Conservation (phyloP, 345 rosid species). For the Eucalyptus cladocalyx region DNA sequence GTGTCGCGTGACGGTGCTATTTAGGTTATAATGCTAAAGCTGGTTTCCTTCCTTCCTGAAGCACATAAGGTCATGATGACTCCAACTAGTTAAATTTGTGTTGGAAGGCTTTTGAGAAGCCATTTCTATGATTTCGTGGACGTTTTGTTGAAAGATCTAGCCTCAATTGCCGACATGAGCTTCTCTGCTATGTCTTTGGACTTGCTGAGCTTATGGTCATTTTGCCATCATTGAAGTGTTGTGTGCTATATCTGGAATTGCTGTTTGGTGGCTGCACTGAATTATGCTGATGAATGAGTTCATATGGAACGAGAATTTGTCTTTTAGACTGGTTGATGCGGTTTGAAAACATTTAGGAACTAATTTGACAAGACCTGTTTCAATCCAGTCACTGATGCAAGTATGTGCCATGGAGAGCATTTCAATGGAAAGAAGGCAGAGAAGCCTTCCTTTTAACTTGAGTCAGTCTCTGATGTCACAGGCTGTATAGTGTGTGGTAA, state of each 20-base stretch:
- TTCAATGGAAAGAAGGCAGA: background rate
- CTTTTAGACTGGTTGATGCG: background rate
- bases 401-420: background rate
- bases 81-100: background rate
- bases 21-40: background rate
- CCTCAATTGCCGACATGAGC: background rate
- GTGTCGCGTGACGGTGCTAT: no score
- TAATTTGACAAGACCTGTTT: background rate
- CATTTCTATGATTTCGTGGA: background rate
- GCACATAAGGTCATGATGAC: background rate
- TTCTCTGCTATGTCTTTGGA: background rate
- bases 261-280: background rate
- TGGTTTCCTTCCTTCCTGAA: background rate
- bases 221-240: background rate
- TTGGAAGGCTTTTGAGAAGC: background rate
- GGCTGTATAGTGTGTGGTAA: background rate
- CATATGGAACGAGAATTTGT: background rate
- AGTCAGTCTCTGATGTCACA: background rate
- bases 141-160: background rate
- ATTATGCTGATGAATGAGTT: background rate
- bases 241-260: background rate
- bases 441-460: background rate
- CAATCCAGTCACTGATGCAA: background rate
- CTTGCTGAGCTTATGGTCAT: background rate
- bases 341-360: background rate